phyloP scores from a whole-genome alignment of 352 stramenopile species.

The Globisporangium ultimum region DNA sequence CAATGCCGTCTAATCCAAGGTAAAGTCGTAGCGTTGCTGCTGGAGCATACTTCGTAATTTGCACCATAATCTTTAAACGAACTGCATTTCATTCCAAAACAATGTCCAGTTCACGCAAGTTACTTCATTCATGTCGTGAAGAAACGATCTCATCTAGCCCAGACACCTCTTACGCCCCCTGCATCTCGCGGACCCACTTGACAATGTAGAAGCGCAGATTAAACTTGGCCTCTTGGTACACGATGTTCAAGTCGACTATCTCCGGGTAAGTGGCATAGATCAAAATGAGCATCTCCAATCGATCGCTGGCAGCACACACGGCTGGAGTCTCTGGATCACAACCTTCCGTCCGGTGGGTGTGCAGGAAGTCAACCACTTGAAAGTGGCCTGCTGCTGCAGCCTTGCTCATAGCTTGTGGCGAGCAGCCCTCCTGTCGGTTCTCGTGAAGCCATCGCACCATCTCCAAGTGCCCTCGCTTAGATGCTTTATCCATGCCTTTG shows the following conservation, averaged over 20 bases:
- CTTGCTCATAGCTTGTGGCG: slow-evolving; percentile 5
- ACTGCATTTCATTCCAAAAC: too few relatives aligned
- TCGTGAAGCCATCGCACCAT: too few relatives aligned
- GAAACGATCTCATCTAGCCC: not conserved
- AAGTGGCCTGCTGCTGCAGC: slow-evolving; percentile 7
- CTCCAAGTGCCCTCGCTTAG: too few relatives aligned
- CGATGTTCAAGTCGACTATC: not conserved
- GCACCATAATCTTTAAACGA: too few relatives aligned
- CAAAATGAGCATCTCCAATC: slow-evolving; percentile 7
- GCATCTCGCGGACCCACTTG: not conserved
- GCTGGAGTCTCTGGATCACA: not conserved
- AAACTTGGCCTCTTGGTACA: not conserved
- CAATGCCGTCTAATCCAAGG: too few relatives aligned
- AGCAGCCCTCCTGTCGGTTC: slow-evolving; percentile 6
- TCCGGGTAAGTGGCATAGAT: not conserved
- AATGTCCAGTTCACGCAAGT: not conserved
- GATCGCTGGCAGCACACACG: slow-evolving; percentile 1
- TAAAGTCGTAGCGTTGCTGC: too few relatives aligned
- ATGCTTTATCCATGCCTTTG: too few relatives aligned
- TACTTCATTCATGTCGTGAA: not conserved
- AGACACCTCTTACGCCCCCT: too few relatives aligned
- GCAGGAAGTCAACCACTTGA: slow-evolving; percentile 11
- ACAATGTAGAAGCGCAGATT: slow-evolving; percentile 6
- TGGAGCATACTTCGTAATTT: too few relatives aligned
- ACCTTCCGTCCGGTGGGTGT: slow-evolving; percentile 11